Evolutionary conservation across 257 asterid genomes (phyloP).

Genomic region (Lavandula angustifolia): DNA sequence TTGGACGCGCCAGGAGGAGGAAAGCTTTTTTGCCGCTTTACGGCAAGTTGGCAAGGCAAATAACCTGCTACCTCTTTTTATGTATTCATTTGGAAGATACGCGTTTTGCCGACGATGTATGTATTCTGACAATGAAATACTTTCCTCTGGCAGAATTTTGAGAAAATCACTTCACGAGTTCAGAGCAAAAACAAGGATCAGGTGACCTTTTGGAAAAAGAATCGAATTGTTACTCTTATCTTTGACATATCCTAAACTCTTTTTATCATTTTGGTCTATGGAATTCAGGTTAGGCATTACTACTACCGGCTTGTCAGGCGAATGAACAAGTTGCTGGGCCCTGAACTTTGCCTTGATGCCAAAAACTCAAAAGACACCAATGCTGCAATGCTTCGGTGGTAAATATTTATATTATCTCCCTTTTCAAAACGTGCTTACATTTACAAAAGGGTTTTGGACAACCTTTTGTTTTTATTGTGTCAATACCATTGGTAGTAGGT

Average conservation of each 20-base stretch:
- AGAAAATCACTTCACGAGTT: constrained; percentile 86
- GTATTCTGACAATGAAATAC: constrained; percentile 25
- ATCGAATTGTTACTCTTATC: constrained; percentile 9
- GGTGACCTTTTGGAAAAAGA: constrained; percentile 44
- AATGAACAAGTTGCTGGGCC: constrained; percentile 97
- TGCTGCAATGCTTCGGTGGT: constrained; percentile 99
- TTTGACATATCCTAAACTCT: constrained; percentile 22
- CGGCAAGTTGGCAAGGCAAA: constrained; percentile 98
- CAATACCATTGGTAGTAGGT: constrained; percentile 6
- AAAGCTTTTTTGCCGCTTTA: constrained; percentile 84
- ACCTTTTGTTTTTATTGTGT: neutral
- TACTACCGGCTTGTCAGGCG: constrained; percentile 97
- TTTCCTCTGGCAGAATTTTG: constrained; percentile 70
- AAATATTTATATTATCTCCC: constrained; percentile 20
- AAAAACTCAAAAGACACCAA: constrained; percentile 92
- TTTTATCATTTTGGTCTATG: constrained; percentile 27
- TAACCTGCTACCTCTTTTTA: constrained; percentile 30
- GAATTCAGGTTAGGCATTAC: constrained; percentile 84
- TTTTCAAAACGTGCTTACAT: neutral
- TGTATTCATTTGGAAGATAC: constrained; percentile 17
- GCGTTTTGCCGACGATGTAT: constrained; percentile 23
- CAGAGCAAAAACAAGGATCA: constrained; percentile 99
- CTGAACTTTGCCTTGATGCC: constrained; percentile 93
- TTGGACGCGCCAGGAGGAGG: constrained; percentile 99
- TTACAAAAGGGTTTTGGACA: constrained; percentile 5